A percentile compares a stretch with the other conserved stretches of the same genome.
Evolutionary conservation across 2,329 filamentous ascomycete species (phyloP).

Genomic region (Neofusicoccum parvum): DNA sequence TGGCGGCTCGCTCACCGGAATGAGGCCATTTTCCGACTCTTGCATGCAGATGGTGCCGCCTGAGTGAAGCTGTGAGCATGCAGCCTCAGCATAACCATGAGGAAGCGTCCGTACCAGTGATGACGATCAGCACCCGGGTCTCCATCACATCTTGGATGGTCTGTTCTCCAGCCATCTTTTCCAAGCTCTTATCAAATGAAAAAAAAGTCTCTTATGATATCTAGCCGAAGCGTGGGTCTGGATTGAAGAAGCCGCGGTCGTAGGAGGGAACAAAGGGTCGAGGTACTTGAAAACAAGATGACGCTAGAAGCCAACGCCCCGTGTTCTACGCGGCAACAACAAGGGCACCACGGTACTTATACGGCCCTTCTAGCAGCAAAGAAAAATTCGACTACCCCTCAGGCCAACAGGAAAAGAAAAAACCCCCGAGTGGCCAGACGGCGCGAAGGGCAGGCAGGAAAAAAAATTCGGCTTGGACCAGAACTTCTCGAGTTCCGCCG

Average conservation of each 20-base stretch:
- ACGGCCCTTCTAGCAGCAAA: background rate
- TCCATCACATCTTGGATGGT: slow-evolving; percentile 54
- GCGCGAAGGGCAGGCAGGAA: background rate
- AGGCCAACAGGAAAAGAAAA: background rate
- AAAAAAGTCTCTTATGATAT: background rate
- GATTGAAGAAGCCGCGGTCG: background rate
- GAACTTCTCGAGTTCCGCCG: slow-evolving; percentile 11
- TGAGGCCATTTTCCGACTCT: slow-evolving; percentile 74
- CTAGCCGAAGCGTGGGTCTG: background rate
- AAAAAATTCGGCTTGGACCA: slow-evolving; percentile 10
- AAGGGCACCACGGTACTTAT: background rate
- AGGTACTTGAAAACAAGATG: background rate
- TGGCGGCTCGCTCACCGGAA: slow-evolving; percentile 60
- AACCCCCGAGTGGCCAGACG: background rate
- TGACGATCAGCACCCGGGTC: slow-evolving; percentile 83
- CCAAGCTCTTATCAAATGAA: background rate
- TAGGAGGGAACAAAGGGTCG: background rate
- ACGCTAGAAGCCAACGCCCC: background rate
- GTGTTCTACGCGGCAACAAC: background rate
- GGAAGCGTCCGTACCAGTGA: slow-evolving; percentile 63
- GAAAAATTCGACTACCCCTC: background rate
- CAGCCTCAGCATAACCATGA: background rate
- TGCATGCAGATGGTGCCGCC: slow-evolving; percentile 88
- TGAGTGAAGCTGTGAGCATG: slow-evolving; percentile 25
- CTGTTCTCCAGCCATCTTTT: background rate